Conservation (phyloP, 352 stramenopile genomes). For the Pythium brachiatum region DNA sequence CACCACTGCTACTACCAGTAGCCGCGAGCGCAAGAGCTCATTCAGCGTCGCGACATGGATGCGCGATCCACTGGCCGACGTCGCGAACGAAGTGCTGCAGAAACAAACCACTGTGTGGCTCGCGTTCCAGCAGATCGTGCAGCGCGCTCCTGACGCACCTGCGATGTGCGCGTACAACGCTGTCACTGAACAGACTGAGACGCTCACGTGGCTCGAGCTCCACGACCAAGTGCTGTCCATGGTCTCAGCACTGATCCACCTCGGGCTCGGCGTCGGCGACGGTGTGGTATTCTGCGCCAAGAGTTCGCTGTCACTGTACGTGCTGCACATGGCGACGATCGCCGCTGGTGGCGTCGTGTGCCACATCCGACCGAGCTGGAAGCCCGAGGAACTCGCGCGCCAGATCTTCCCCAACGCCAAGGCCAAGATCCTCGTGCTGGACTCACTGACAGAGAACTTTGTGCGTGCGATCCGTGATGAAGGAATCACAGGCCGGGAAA, state of each 20-base stretch:
- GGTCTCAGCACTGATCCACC: constrained; percentile 44
- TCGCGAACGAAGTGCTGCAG: constrained; percentile 22
- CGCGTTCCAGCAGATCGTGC: constrained; percentile 24
- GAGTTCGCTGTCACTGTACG: constrained; percentile 43
- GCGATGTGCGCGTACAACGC: constrained; percentile 17
- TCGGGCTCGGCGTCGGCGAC: constrained; percentile 56
- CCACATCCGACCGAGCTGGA: constrained; percentile 61
- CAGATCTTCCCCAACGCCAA: constrained; percentile 52
- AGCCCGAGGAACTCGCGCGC: constrained; percentile 40
- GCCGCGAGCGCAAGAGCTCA: constrained; percentile 26
- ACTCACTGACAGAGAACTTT: constrained; percentile 51
- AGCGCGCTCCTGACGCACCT: constrained; percentile 12
- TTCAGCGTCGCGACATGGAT: constrained; percentile 23
- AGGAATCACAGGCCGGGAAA: constrained; percentile 19
- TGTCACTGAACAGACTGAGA: constrained; percentile 9
- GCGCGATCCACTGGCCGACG: constrained; percentile 19
- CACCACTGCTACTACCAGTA: not conserved
- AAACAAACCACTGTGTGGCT: constrained; percentile 28
- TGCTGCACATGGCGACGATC: constrained; percentile 60
- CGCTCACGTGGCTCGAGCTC: constrained; percentile 38
- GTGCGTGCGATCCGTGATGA: constrained; percentile 27
- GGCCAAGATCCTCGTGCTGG: constrained; percentile 58
- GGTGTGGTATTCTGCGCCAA: constrained; percentile 52
- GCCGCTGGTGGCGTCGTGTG: constrained; percentile 52
- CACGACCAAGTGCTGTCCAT: constrained; percentile 30